Percentiles rank a stretch among this genome's conserved stretches.
Evolutionary conservation across 345 rosid genomes (phyloP).

Genomic region (Lepidium sativum): DNA sequence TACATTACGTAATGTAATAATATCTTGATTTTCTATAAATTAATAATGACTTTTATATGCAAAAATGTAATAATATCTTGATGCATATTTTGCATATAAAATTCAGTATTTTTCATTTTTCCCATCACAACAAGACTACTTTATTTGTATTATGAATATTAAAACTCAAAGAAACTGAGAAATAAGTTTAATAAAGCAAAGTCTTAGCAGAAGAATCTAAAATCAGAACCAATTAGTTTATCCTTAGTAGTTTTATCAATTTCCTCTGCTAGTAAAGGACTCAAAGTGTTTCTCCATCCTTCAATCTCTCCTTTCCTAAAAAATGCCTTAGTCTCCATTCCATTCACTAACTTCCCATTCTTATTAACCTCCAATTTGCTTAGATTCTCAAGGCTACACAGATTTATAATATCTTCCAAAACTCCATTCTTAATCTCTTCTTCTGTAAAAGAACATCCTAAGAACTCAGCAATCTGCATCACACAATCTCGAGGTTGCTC

Average conservation of each 20-base stretch:
- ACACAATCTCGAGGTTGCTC: slow-evolving; percentile 19
- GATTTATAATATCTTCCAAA: slow-evolving; percentile 25
- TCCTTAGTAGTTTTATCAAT: slow-evolving; percentile 31
- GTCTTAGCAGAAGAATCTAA: slow-evolving; percentile 28
- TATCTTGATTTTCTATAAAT: too few relatives aligned
- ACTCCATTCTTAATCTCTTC: slow-evolving; percentile 25
- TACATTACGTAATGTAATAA: too few relatives aligned
- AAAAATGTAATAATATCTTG: too few relatives aligned
- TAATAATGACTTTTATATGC: too few relatives aligned
- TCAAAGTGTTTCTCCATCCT: slow-evolving; percentile 38
- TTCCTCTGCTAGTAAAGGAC: slow-evolving; percentile 21
- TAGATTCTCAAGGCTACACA: slow-evolving; percentile 44
- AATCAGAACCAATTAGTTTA: slow-evolving; percentile 24
- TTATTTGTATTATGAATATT: background rate
- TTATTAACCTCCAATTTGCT: slow-evolving; percentile 42
- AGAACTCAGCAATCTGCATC: slow-evolving; percentile 31
- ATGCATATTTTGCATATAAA: too few relatives aligned
- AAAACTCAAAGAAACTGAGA: too few relatives aligned
- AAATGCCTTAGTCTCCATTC: slow-evolving; percentile 23
- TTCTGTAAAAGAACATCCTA: slow-evolving; percentile 34
- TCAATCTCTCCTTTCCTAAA: slow-evolving; percentile 45
- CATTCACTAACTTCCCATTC: slow-evolving; percentile 29
- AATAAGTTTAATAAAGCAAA: background rate
- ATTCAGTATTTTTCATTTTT: too few relatives aligned
- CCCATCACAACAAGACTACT: background rate